phyloP scores from a whole-genome alignment of 805 yeast genomes.

The Wickerhamiella domercqiae region DNA sequence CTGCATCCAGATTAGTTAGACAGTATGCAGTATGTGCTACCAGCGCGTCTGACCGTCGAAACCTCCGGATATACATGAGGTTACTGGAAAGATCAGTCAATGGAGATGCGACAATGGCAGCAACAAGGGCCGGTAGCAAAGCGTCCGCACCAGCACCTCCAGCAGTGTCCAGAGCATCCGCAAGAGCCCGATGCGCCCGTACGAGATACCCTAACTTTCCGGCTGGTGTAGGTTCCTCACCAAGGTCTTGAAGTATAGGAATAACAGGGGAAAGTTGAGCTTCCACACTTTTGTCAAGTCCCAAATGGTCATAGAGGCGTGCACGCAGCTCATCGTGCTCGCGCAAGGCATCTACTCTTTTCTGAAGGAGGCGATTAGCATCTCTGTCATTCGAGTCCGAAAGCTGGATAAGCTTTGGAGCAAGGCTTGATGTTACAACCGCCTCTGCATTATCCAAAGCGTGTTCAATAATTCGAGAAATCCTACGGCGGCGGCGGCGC shows the following conservation, averaged over 20 bases:
- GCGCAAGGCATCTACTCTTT: slow-evolving; percentile 8
- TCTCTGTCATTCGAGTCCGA: slow-evolving; percentile 22
- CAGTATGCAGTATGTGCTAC: slow-evolving; percentile 28
- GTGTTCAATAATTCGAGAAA: neutral
- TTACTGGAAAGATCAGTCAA: slow-evolving; percentile 25
- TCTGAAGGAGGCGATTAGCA: slow-evolving; percentile 16
- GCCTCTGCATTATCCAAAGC: slow-evolving; percentile 1
- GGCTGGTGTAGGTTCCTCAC: slow-evolving; percentile 22
- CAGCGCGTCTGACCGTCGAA: slow-evolving; percentile 22
- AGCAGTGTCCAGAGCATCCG: slow-evolving; percentile 17
- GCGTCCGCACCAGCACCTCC: slow-evolving; percentile 24
- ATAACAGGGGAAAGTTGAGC: slow-evolving; percentile 5
- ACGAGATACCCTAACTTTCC: slow-evolving; percentile 24
- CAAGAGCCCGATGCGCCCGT: slow-evolving; percentile 25
- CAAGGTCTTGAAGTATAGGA: slow-evolving; percentile 13
- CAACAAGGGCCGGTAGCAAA: slow-evolving; percentile 27
- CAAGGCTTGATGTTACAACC: neutral
- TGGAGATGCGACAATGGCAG: slow-evolving; percentile 20
- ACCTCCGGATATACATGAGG: slow-evolving; percentile 26
- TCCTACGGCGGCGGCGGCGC: slow-evolving; percentile 15
- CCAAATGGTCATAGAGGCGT: slow-evolving; percentile 6
- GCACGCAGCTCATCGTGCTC: slow-evolving; percentile 5
- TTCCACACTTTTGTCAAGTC: neutral
- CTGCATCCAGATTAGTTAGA: slow-evolving; percentile 31
- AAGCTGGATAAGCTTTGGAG: slow-evolving; percentile 8